These are phyloP conservation scores for Erodium moschatum DNA, from an alignment of 441 rosid species.

Conservation along the genomic window DNA sequence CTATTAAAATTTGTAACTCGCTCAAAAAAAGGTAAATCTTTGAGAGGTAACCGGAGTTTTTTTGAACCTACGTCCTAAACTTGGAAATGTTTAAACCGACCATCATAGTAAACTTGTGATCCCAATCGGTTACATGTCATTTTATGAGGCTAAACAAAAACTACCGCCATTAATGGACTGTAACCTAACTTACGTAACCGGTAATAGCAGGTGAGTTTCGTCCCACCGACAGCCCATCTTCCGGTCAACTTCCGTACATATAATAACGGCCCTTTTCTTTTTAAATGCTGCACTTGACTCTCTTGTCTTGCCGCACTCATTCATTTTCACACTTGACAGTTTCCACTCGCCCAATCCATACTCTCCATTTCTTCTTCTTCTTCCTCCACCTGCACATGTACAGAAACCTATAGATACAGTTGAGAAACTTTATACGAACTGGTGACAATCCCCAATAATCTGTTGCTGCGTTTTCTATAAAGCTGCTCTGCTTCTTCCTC, in stretches of 20 bases:
- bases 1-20: too few species aligned
- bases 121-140: too few species aligned
- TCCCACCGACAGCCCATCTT: slow-evolving; percentile 32
- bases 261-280: slow-evolving; percentile 5
- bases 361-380: background rate
- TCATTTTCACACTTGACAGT: background rate
- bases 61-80: too few species aligned
- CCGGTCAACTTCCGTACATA: slow-evolving; percentile 20
- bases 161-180: too few species aligned
- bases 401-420: background rate
- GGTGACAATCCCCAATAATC: background rate
- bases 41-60: too few species aligned
- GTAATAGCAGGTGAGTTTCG: slow-evolving; percentile 24
- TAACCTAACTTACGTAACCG: slow-evolving; percentile 3
- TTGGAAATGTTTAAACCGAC: too few species aligned
- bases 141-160: too few species aligned
- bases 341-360: too few species aligned
- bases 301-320: background rate
- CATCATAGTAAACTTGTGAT: too few species aligned
- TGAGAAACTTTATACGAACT: background rate
- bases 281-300: slow-evolving; percentile 18
- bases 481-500: slow-evolving; percentile 2
- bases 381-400: background rate
- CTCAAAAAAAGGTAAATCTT: too few species aligned
- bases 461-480: background rate